phyloP scores from a whole-genome alignment of 495 filamentous ascomycete genomes.

The Pseudomonodictys pantanalensis region DNA sequence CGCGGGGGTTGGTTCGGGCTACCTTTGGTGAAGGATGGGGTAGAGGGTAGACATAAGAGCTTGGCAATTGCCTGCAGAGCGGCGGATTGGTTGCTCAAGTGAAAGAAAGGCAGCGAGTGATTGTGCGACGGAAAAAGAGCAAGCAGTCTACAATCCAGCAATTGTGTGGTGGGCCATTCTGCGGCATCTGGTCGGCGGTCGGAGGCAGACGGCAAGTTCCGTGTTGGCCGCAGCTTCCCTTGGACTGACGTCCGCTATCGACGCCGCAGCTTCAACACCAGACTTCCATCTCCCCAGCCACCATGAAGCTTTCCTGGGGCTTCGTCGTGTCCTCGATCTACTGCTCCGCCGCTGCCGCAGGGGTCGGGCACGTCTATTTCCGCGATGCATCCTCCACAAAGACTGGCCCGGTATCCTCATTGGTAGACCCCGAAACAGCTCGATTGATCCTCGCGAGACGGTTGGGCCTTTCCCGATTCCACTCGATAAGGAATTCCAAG shows the following conservation, averaged over 20 bases:
- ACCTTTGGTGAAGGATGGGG: background rate
- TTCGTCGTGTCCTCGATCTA: slow-evolving; percentile 22
- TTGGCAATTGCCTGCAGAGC: background rate
- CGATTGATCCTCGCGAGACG: slow-evolving; percentile 56
- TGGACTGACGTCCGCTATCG: slow-evolving; percentile 20
- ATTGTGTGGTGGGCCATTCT: background rate
- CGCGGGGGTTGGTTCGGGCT: background rate
- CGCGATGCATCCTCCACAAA: slow-evolving; percentile 28
- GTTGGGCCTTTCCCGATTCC: slow-evolving; percentile 51
- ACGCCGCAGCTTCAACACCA: slow-evolving; percentile 13
- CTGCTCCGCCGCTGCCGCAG: slow-evolving; percentile 15
- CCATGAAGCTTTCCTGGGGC: slow-evolving; percentile 34
- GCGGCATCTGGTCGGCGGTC: background rate
- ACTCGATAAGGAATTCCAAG: slow-evolving; percentile 47
- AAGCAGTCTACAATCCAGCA: background rate
- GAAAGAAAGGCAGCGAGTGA: background rate
- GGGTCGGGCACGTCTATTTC: slow-evolving; percentile 33
- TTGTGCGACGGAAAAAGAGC: background rate
- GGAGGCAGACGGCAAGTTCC: background rate
- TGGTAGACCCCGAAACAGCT: slow-evolving; percentile 47
- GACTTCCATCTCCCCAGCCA: slow-evolving; percentile 1
- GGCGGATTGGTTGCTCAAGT: too few relatives aligned
- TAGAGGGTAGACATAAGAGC: slow-evolving; percentile 2
- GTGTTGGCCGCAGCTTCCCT: background rate
- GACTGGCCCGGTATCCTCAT: slow-evolving; percentile 6